A percentile compares a stretch with the other conserved stretches of the same genome.
Conservation (phyloP, 768 basidiomycete genomes). For the Lanmaoa pseudosensibilis region DNA sequence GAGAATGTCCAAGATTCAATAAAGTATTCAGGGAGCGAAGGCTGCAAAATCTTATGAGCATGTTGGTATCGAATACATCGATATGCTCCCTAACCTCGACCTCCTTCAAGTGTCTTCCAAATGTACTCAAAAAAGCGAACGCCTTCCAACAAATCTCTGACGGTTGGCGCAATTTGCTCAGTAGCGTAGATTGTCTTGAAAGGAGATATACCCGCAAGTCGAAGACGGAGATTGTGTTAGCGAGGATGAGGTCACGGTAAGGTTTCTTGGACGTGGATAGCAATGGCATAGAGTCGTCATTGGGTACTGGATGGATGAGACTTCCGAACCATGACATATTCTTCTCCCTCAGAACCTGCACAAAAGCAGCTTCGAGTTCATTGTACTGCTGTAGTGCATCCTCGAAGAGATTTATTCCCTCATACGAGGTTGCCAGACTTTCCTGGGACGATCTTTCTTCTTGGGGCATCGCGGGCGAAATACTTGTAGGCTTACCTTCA, state of each 20-base stretch:
- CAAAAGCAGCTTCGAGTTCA: constrained; percentile 86
- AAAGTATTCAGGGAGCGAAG: constrained; percentile 63
- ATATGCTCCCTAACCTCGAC: constrained; percentile 54
- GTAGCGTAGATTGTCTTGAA: constrained; percentile 75
- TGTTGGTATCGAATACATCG: constrained; percentile 1
- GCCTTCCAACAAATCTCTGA: constrained; percentile 73
- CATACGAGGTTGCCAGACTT: constrained; percentile 88
- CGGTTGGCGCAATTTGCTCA: constrained; percentile 67
- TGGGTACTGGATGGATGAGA: constrained; percentile 64
- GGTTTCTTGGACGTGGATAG: constrained; percentile 79
- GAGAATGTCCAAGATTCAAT: constrained; percentile 94
- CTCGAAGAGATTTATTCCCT: constrained; percentile 85
- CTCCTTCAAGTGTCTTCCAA: constrained; percentile 74
- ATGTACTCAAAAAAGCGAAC: constrained; percentile 69
- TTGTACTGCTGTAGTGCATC: constrained; percentile 89
- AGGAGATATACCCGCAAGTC: constrained; percentile 93
- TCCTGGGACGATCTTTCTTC: constrained; percentile 54
- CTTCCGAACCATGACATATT: constrained; percentile 92
- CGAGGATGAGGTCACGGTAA: constrained; percentile 85
- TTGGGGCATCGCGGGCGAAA: neutral
- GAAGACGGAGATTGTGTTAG: constrained; percentile 89
- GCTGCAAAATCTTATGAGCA: constrained; percentile 36
- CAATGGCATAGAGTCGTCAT: constrained; percentile 80
- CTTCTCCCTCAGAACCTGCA: constrained; percentile 69
- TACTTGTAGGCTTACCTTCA: constrained; percentile 65